Conservation (phyloP, 2,329 filamentous ascomycete genomes). For the Pleoardoris graminearum region DNA sequence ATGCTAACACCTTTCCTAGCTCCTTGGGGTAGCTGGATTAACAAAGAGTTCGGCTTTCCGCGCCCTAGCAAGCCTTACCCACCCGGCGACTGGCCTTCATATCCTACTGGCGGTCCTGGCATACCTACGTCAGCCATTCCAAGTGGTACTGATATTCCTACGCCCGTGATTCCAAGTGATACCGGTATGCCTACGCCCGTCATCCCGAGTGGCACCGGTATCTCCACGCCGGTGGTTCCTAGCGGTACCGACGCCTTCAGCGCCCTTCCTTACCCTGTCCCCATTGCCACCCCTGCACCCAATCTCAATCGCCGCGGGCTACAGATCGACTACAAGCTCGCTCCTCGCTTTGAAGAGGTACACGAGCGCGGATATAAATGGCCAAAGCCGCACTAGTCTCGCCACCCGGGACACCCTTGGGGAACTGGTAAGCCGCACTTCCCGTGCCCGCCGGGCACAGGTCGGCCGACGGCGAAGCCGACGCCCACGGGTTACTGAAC, state of each 20-base stretch:
- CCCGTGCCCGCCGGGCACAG: not conserved
- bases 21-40: constrained; percentile 12
- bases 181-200: no score
- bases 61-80: not conserved
- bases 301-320: constrained; percentile 1
- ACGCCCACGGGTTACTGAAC: no score
- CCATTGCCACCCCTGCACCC: not conserved
- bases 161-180: no score
- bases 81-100: not conserved
- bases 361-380: no score
- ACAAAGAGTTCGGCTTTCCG: not conserved
- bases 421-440: not conserved
- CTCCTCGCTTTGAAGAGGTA: not conserved
- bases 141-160: no score
- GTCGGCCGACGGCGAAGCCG: no score
- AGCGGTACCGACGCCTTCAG: not conserved
- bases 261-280: no score
- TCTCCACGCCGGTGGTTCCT: not conserved
- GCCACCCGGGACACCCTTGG: not conserved
- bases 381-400: no score
- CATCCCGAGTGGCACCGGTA: no score
- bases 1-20: constrained; percentile 11
- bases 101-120: no score
- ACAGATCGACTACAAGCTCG: constrained; percentile 14
- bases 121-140: no score